phyloP scores from a whole-genome alignment of 2,329 filamentous ascomycete species.

The Zymoseptoria passerinii region DNA sequence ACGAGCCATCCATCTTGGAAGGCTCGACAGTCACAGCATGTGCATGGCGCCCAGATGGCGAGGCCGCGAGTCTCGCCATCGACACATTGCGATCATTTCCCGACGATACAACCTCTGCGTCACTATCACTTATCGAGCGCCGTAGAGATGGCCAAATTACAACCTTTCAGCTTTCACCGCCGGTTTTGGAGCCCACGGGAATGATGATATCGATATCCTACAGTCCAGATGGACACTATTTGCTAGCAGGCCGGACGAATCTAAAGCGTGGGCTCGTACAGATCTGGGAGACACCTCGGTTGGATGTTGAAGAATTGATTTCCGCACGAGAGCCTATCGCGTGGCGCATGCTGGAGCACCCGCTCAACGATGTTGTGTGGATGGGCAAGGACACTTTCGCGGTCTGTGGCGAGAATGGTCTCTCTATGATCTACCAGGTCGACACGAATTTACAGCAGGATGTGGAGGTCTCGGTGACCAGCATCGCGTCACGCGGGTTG shows the following conservation, averaged over 20 bases:
- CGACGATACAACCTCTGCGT: constrained; percentile 14
- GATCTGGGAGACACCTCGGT: constrained; percentile 19
- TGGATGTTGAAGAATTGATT: constrained; percentile 2
- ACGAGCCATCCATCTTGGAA: constrained; percentile 21
- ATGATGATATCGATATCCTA: constrained; percentile 26
- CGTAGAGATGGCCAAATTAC: constrained; percentile 15
- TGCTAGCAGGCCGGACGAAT: constrained; percentile 25
- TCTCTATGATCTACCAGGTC: constrained; percentile 17
- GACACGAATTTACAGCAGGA: constrained; percentile 10
- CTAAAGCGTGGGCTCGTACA: constrained; percentile 26
- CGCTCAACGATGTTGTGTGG: constrained; percentile 39
- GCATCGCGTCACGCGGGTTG: constrained; percentile 13
- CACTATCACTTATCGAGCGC: constrained; percentile 23
- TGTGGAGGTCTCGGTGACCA: constrained; percentile 2
- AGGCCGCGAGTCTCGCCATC: constrained; percentile 24
- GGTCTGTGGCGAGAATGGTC: constrained; percentile 34
- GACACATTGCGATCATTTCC: constrained; percentile 16
- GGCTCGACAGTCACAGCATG: constrained; percentile 26
- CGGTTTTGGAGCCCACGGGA: constrained; percentile 21
- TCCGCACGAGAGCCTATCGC: constrained; percentile 30
- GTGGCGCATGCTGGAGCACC: constrained; percentile 35
- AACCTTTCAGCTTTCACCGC: constrained; percentile 14
- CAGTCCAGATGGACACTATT: constrained; percentile 23
- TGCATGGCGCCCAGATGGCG: constrained; percentile 30
- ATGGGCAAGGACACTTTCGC: constrained; percentile 36